phyloP scores from a whole-genome alignment of 805 yeast genomes.

The Kluyveromyces aestuarii region DNA sequence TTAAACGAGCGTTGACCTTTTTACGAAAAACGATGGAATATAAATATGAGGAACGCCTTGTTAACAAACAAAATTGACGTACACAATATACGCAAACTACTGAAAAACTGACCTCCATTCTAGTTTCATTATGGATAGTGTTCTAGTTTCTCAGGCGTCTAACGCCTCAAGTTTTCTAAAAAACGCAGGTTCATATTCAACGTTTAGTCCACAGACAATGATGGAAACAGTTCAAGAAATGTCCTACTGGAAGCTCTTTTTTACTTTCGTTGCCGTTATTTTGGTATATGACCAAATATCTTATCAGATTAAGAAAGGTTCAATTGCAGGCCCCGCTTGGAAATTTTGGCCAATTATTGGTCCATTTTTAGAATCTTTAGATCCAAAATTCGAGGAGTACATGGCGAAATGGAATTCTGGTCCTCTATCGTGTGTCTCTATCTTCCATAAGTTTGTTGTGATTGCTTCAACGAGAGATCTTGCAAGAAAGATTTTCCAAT shows the following conservation, averaged over 20 bases:
- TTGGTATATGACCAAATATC: conserved; percentile 66
- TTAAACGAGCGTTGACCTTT: background rate
- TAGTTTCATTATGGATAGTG: conserved; percentile 12
- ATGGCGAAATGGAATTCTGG: conserved; percentile 92
- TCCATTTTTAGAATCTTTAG: conserved; percentile 86
- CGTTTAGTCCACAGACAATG: conserved; percentile 5
- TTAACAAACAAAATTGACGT: background rate
- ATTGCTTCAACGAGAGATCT: conserved; percentile 84
- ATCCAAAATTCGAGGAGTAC: conserved; percentile 93
- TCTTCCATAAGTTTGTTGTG: conserved; percentile 95
- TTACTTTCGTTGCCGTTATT: conserved; percentile 38
- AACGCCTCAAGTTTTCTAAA: conserved; percentile 11
- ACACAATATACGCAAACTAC: background rate
- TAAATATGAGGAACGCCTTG: too few species aligned
- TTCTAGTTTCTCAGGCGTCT: conserved; percentile 12
- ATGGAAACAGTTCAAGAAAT: conserved; percentile 19
- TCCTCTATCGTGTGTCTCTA: conserved; percentile 90
- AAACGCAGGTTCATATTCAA: conserved; percentile 3
- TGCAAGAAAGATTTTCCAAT: conserved; percentile 75
- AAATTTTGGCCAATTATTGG: conserved; percentile 95
- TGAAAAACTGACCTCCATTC: background rate
- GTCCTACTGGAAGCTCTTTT: conserved; percentile 46
- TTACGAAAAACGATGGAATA: background rate
- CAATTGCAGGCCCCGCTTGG: conserved; percentile 80
- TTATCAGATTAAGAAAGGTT: conserved; percentile 74